These are phyloP conservation scores for Boletus pseudo-olivaceus DNA, from an alignment of 768 basidiomycete species.

Conservation along the genomic window DNA sequence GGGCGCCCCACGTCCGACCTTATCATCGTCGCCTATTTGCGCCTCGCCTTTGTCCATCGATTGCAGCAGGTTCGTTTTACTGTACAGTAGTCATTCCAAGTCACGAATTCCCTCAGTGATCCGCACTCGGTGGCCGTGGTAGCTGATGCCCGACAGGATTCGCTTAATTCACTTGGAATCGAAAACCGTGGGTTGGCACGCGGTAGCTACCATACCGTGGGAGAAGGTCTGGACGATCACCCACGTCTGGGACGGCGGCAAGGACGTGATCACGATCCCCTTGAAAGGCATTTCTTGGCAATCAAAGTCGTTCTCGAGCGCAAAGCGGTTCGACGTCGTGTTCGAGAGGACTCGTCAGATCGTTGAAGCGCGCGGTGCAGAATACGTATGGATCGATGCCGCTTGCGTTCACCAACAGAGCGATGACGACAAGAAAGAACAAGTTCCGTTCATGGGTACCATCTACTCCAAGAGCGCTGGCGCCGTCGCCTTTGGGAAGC, in stretches of 20 bases:
- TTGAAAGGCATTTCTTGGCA: neutral
- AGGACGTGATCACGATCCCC: neutral
- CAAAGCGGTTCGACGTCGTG: slow-evolving; percentile 1
- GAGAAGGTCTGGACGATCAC: slow-evolving; percentile 10
- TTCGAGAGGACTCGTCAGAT: neutral
- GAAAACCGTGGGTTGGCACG: neutral
- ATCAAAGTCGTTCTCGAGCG: slow-evolving; percentile 4
- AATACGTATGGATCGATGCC: slow-evolving; percentile 12
- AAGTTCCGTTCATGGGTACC: slow-evolving; percentile 4
- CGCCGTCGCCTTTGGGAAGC: slow-evolving; percentile 7
- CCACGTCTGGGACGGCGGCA: slow-evolving; percentile 6
- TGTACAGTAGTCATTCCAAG: too few relatives aligned
- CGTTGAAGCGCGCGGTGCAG: neutral
- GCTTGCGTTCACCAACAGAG: slow-evolving; percentile 4
- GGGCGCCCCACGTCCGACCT: too few relatives aligned
- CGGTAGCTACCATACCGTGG: neutral
- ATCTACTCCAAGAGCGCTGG: slow-evolving; percentile 10
- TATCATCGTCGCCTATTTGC: too few relatives aligned
- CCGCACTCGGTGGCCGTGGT: too few relatives aligned
- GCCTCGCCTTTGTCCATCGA: too few relatives aligned
- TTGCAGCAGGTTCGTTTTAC: too few relatives aligned
- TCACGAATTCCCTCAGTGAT: too few relatives aligned
- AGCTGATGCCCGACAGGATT: neutral
- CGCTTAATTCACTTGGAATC: slow-evolving; percentile 1
- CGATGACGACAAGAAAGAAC: neutral